A percentile compares a stretch with the other conserved stretches of the same genome.
Evolutionary conservation across 768 basidiomycete species (phyloP).

Genomic region (Leccinum barrowsii): DNA sequence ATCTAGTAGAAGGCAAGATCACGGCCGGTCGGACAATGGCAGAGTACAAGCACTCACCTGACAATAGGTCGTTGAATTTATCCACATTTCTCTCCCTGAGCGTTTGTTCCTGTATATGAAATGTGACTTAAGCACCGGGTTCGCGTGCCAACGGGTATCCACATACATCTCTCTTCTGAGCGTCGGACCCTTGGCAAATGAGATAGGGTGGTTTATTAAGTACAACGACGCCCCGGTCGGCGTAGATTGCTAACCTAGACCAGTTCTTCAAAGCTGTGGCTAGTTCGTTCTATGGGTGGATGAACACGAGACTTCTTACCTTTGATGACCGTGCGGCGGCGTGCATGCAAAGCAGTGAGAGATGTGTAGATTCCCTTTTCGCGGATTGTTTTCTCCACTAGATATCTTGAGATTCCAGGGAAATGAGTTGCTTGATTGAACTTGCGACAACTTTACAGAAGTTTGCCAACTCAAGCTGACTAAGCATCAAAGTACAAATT

Average conservation of each 20-base stretch:
- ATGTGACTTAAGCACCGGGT: background rate
- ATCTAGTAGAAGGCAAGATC: conserved; percentile 18
- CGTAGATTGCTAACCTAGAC: conserved; percentile 42
- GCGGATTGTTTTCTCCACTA: background rate
- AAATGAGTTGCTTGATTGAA: background rate
- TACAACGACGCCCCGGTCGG: conserved; percentile 51
- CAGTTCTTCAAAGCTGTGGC: conserved; percentile 24
- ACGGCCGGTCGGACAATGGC: conserved; percentile 2
- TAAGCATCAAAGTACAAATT: background rate
- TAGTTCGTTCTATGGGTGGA: background rate
- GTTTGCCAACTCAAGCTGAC: background rate
- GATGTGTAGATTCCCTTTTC: background rate
- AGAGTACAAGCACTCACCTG: conserved; percentile 25
- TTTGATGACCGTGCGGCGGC: conserved; percentile 20
- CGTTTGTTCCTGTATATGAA: conserved; percentile 13
- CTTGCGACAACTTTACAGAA: no score
- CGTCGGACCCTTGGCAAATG: conserved; percentile 45
- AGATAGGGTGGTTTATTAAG: conserved; percentile 61
- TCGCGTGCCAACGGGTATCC: conserved; percentile 1
- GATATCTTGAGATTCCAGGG: background rate
- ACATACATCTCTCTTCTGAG: conserved; percentile 22
- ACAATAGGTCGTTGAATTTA: conserved; percentile 36
- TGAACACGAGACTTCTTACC: conserved; percentile 10
- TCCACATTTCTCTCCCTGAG: conserved; percentile 25
- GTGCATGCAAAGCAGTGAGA: conserved; percentile 12